A percentile compares a stretch with the other conserved stretches of the same genome.
Conservation (phyloP, 1,284 basidiomycete species). For the Rhodotorula sp. region DNA sequence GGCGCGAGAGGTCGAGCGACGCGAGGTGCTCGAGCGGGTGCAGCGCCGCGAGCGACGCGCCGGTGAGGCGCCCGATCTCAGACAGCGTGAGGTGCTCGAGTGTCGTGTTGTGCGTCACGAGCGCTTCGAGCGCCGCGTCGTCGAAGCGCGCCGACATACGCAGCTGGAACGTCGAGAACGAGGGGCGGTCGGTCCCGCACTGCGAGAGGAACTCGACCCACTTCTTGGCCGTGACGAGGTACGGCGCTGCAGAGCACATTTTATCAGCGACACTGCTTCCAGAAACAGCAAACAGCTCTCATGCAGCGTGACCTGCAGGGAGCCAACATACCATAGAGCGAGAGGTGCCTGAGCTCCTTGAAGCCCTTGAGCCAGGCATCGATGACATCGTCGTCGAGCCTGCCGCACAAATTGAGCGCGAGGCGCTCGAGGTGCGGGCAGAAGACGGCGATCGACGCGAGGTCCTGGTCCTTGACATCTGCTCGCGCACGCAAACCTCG, state of each 20-base stretch:
- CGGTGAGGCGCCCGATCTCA: conserved; percentile 72
- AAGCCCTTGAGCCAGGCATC: conserved; percentile 64
- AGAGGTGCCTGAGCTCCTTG: conserved; percentile 67
- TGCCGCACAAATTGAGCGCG: conserved; percentile 83
- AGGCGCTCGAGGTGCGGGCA: conserved; percentile 77
- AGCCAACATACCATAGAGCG: conserved; percentile 69
- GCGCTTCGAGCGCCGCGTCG: conserved; percentile 64
- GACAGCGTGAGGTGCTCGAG: conserved; percentile 73
- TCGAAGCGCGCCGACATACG: conserved; percentile 63
- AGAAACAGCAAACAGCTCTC: background rate
- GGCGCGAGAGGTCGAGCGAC: conserved; percentile 65
- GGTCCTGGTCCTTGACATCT: conserved; percentile 70
- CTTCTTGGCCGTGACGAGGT: conserved; percentile 25
- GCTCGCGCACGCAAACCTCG: background rate
- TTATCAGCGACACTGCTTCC: background rate
- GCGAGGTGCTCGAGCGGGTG: conserved; percentile 50
- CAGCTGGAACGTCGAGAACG: conserved; percentile 16
- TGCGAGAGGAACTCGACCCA: conserved; percentile 76
- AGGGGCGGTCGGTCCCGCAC: background rate
- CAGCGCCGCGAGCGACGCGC: conserved; percentile 55
- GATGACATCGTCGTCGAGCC: conserved; percentile 71
- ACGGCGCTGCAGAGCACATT: conserved; percentile 16
- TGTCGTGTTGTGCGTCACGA: conserved; percentile 65
- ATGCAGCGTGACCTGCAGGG: conserved; percentile 65
- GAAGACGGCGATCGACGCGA: conserved; percentile 68